phyloP scores from a whole-genome alignment of 179 eudicot genomes.

The Dionaea muscipula region DNA sequence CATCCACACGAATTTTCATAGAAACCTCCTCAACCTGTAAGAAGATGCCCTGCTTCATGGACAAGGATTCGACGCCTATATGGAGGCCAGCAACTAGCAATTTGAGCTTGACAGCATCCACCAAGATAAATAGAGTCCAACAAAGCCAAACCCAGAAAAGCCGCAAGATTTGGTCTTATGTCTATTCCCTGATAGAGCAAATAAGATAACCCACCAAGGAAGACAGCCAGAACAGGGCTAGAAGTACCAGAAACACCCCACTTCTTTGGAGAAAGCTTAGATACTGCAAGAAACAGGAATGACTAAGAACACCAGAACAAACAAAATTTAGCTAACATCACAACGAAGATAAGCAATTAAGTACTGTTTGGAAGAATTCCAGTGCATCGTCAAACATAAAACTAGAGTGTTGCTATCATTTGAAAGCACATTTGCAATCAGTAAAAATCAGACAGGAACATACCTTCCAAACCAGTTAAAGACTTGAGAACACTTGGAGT shows the following conservation, averaged over 20 bases:
- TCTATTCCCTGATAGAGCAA: conserved; percentile 74
- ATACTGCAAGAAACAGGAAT: conserved; percentile 26
- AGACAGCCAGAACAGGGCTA: conserved; percentile 41
- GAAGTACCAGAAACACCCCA: conserved; percentile 86
- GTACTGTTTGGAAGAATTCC: too few relatives aligned
- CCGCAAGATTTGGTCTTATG: conserved; percentile 69
- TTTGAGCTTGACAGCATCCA: conserved; percentile 78
- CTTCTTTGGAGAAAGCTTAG: conserved; percentile 86
- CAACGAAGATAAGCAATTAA: neutral
- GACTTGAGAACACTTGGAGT: conserved; percentile 62
- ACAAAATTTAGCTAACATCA: neutral
- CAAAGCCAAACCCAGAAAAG: conserved; percentile 53
- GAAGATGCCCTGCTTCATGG: conserved; percentile 98
- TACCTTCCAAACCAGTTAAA: conserved; percentile 91
- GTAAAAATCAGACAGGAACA: conserved; percentile 2
- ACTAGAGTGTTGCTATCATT: too few relatives aligned
- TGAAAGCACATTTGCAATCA: neutral
- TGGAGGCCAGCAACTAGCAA: conserved; percentile 95
- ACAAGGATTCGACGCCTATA: conserved; percentile 81
- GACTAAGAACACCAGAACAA: neutral
- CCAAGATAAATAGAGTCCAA: conserved; percentile 74
- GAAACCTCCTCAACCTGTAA: conserved; percentile 38
- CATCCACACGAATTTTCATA: neutral
- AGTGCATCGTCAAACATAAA: too few relatives aligned
- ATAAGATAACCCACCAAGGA: conserved; percentile 71